These are phyloP conservation scores for Clavispora santaluciae DNA, from an alignment of 805 yeast species.

Conservation along the genomic window DNA sequence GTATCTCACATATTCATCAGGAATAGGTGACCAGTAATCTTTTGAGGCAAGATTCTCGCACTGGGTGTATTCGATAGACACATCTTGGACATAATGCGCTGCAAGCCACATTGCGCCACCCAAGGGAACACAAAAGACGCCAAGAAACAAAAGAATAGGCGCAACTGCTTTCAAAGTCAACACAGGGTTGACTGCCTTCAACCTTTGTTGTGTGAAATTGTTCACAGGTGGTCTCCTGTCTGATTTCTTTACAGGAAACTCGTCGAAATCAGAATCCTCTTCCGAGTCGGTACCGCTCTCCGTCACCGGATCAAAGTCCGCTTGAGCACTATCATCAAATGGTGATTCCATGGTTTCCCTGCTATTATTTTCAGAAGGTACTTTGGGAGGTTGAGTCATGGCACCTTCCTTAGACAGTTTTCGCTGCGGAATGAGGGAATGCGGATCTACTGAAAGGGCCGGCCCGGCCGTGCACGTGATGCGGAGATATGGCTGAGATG, in stretches of 20 bases:
- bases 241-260: constrained; percentile 32
- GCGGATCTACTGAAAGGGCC: neutral
- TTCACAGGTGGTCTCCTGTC: constrained; percentile 63
- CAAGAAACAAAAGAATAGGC: constrained; percentile 35
- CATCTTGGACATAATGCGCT: constrained; percentile 33
- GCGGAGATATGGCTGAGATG: neutral
- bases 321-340: constrained; percentile 9
- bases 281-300: constrained; percentile 30
- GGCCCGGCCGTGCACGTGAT: neutral
- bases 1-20: constrained; percentile 35
- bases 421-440: neutral
- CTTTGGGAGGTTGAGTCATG: neutral
- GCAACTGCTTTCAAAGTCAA: constrained; percentile 40
- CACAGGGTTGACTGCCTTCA: constrained; percentile 46
- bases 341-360: constrained; percentile 8
- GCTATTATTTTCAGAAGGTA: neutral
- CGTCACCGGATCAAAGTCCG: neutral
- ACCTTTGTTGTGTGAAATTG: constrained; percentile 53
- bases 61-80: constrained; percentile 38
- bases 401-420: neutral
- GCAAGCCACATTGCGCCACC: constrained; percentile 48
- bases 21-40: constrained; percentile 31
- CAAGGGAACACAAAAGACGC: constrained; percentile 37
- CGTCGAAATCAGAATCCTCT: constrained; percentile 36
- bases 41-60: constrained; percentile 33